These are phyloP conservation scores for Cystobasidium pallidum DNA, from an alignment of 1,284 basidiomycete species.

Conservation along the genomic window DNA sequence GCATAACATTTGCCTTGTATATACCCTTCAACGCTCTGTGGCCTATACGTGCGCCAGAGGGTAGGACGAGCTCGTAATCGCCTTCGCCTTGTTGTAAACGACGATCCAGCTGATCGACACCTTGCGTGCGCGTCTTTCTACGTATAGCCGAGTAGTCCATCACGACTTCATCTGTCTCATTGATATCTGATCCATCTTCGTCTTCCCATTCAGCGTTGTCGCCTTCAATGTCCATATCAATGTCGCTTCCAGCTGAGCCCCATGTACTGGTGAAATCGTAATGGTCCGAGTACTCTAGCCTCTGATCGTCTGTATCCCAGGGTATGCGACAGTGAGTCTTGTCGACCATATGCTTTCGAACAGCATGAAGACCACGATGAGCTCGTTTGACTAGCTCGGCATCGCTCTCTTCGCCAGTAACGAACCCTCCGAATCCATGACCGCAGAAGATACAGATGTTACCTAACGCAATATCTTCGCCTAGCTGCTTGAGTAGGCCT, in stretches of 20 bases:
- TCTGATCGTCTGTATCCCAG: conserved; percentile 78
- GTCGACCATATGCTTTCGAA: conserved; percentile 89
- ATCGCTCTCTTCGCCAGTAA: conserved; percentile 54
- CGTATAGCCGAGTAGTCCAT: conserved; percentile 56
- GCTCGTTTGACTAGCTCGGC: conserved; percentile 49
- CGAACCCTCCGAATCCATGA: conserved; percentile 62
- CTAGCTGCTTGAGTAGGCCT: conserved; percentile 83
- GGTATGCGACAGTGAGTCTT: conserved; percentile 96
- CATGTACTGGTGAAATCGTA: conserved; percentile 78
- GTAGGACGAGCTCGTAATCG: conserved; percentile 86
- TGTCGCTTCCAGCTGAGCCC: conserved; percentile 54
- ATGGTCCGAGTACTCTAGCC: conserved; percentile 85
- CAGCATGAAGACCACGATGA: conserved; percentile 68
- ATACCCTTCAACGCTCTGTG: conserved; percentile 86
- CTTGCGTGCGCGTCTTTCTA: conserved; percentile 57
- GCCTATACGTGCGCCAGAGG: conserved; percentile 88
- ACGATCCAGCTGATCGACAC: conserved; percentile 46
- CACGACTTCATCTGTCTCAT: conserved; percentile 58
- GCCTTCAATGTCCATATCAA: conserved; percentile 52
- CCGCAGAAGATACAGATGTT: conserved; percentile 89
- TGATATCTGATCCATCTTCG: conserved; percentile 66
- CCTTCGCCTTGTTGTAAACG: conserved; percentile 55
- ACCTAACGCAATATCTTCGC: conserved; percentile 88
- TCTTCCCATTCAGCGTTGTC: conserved; percentile 56
- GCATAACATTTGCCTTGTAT: conserved; percentile 77